Evolutionary conservation across 306 rosid species (phyloP).

Genomic region (Boehmeria nivea): DNA sequence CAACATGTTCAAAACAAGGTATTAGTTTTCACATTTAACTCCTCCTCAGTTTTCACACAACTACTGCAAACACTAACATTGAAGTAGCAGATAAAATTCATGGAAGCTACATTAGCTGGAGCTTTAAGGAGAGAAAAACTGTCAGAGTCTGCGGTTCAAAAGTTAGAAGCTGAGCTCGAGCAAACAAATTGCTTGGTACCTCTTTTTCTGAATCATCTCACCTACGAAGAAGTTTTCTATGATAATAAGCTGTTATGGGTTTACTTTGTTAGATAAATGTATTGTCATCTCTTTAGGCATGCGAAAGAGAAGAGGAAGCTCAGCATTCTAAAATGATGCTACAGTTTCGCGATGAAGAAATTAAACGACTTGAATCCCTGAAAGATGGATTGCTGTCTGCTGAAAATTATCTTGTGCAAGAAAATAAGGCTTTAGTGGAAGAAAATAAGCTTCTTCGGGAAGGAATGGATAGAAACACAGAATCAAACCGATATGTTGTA

Average conservation of each 20-base stretch:
- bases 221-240: too few relatives aligned
- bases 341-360: conserved; percentile 63
- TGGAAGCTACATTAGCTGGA: conserved; percentile 60
- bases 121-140: conserved; percentile 74
- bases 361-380: conserved; percentile 63
- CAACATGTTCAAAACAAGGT: conserved; percentile 39
- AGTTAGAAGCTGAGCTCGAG: conserved; percentile 59
- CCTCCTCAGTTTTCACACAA: conserved; percentile 11
- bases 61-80: conserved; percentile 23
- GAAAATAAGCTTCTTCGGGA: conserved; percentile 62
- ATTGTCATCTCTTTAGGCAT: conserved; percentile 47
- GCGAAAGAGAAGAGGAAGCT: conserved; percentile 60
- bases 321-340: conserved; percentile 42
- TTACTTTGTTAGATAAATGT: conserved; percentile 15
- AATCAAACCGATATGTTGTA: conserved; percentile 39
- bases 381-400: conserved; percentile 57
- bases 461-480: conserved; percentile 47
- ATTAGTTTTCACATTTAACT: conserved; percentile 12
- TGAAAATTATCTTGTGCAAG: conserved; percentile 64
- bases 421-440: conserved; percentile 57
- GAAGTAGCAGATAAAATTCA: conserved; percentile 49
- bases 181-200: conserved; percentile 51
- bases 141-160: conserved; percentile 53
- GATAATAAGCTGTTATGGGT: too few relatives aligned
- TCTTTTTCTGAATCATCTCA: conserved; percentile 6